Percentiles rank a stretch among this genome's conserved stretches.
Evolutionary conservation across 768 basidiomycete genomes (phyloP).

Genomic region (Collybia mongolica): DNA sequence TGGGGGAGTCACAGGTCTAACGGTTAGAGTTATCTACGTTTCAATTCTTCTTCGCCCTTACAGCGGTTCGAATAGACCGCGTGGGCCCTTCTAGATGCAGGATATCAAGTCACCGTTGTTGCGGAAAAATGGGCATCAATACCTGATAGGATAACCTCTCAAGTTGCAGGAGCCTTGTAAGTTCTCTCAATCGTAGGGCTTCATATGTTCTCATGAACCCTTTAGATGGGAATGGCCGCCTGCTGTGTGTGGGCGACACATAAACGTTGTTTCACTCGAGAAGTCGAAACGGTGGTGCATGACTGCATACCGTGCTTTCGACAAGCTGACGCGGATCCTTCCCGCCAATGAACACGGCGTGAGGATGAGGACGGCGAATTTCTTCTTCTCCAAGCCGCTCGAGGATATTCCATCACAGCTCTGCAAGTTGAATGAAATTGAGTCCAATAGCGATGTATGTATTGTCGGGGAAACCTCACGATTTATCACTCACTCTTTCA

Average conservation of each 20-base stretch:
- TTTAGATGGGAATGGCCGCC: slow-evolving; percentile 36
- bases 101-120: slow-evolving; percentile 32
- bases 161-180: slow-evolving; percentile 26
- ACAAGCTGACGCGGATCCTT: slow-evolving; percentile 17
- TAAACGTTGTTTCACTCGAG: slow-evolving; percentile 29
- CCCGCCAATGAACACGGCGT: slow-evolving; percentile 26
- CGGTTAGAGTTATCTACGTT: background rate
- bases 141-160: slow-evolving; percentile 20
- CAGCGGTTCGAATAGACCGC: slow-evolving; percentile 16
- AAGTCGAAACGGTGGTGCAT: slow-evolving; percentile 35
- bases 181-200: slow-evolving; percentile 3
- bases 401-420: slow-evolving; percentile 24
- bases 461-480: background rate
- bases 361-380: slow-evolving; percentile 30
- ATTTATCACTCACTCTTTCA: background rate
- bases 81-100: slow-evolving; percentile 32
- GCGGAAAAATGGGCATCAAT: slow-evolving; percentile 21
- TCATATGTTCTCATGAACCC: background rate
- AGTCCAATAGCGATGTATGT: slow-evolving; percentile 3
- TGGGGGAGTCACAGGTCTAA: slow-evolving; percentile 9
- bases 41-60: background rate
- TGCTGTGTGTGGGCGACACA: slow-evolving; percentile 38
- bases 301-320: slow-evolving; percentile 31
- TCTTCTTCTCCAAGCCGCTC: slow-evolving; percentile 29
- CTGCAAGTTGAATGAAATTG: slow-evolving; percentile 27